A percentile compares a stretch with the other conserved stretches of the same genome.
Evolutionary conservation across 169 alveolate species (phyloP).

Genomic region (Plasmodium sp.): DNA sequence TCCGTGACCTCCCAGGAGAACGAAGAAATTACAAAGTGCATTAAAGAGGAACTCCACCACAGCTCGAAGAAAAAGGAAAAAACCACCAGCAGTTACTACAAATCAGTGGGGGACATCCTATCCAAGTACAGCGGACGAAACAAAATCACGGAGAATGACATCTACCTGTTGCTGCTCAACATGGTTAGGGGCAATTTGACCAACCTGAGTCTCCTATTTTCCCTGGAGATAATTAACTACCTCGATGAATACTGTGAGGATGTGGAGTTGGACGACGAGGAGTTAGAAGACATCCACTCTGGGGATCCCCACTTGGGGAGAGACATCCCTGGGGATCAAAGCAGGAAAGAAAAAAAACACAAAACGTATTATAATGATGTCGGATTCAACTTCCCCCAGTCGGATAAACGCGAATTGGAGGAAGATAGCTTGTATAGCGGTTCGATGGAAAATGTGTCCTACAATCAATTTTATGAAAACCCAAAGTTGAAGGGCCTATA

Average conservation of each 20-base stretch:
- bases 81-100: background rate
- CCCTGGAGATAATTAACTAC: slow-evolving; percentile 58
- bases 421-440: background rate
- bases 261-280: background rate
- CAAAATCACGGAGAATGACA: slow-evolving; percentile 3
- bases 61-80: background rate
- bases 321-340: background rate
- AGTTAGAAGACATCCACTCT: background rate
- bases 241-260: slow-evolving; percentile 55
- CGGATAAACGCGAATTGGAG: background rate
- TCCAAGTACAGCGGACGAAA: background rate
- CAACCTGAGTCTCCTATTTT: slow-evolving; percentile 63
- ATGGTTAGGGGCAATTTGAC: slow-evolving; percentile 51
- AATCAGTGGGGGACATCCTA: slow-evolving; percentile 19
- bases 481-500: slow-evolving; percentile 23
- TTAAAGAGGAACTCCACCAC: background rate
- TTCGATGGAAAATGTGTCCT: slow-evolving; percentile 5
- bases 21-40: slow-evolving; percentile 16
- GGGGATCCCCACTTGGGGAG: background rate
- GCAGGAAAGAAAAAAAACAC: background rate
- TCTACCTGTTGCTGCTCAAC: slow-evolving; percentile 23
- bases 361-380: slow-evolving; percentile 9
- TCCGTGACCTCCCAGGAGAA: slow-evolving; percentile 49
- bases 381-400: background rate
- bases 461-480: slow-evolving; percentile 3